Base-by-base conservation (phyloP, 108 stramenopile genomes). In the Skeletonema costatum region DNA sequence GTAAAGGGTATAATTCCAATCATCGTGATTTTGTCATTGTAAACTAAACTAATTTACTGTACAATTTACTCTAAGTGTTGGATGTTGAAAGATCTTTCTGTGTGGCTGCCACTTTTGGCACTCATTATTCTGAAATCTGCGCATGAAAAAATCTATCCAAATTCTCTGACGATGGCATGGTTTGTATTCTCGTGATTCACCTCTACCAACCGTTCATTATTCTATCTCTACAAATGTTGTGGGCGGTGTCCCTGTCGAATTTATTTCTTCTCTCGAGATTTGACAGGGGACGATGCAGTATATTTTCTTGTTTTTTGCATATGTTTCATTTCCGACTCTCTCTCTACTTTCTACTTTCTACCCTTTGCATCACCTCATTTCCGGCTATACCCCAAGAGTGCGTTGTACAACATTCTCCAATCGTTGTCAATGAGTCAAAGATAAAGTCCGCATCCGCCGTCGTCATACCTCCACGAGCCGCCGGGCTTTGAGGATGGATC, bases 381-480 rank as follows among this genome's bases (percentile, higher is more conserved):
- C 50, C 61, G 46, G 48, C 69, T 62, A 78, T 83, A 77, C 9
- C 86, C 81, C 62, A 86, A 46, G 32, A 93, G 71, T 32, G 60
- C 66, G 66, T 86, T 86, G 31, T 85, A 86, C 66, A 90, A 73
- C 68, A 78, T 88, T 76, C 93, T 81, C 93, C 93, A 94, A 94
- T 68, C 4, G 92, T 85, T 19, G 86, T 82, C 71, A 89, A 67
- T 17, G 78, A 84, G 84, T 92, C 93, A 60, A 94, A 86, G 44
- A 94, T 85, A 68, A 81, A 94, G 46, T 88, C 72, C 0, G 86
- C 76, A 80, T 94, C 93, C 0, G 89, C 89, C 42, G 83, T 87
- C 31, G 89, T 91, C 70, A 93, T 76, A 11, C 61, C 71, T 39
- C 60, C 71, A 60, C 72, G 41, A 32, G 71, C 71, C 41, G 66